Evolutionary conservation across 1,139 yeast genomes (phyloP), one percentile per base, ranked within the genome.

Genomic region (Debaryomyces subglobosus): DNA sequence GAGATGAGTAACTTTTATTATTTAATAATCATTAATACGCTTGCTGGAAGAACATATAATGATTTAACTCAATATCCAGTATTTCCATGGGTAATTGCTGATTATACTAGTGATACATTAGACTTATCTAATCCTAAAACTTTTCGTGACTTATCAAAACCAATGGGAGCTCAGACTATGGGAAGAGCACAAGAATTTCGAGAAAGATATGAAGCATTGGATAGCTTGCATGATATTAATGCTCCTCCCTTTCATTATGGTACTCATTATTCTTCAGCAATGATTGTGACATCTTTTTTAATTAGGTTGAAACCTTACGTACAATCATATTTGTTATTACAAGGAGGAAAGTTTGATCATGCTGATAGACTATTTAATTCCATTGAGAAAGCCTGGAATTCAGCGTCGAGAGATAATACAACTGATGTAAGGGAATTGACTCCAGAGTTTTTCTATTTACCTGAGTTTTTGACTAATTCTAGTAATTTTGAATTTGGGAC

Each of bases 1-100:
- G 84, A 84, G 54, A 78, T 89, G 62, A 87, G 96, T 0, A 89
- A 89, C 61, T 89, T 89, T 56, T 86, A 85, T 60, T 89, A 89
- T 58, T 68, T 89, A 56, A 86, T 89, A 83, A 77, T 86, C 18
- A 71, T 89, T 23, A 89, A 89, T 60, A 88, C 95, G 0, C 65
- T 89, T 47, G 95, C 96, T 0, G 97, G 97, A 0, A 71, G 96
- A 55, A 89, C 96, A 0, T 88, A 85, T 63, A 89, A 89, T 64
- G 96, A 89, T 62, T 67, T 89, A 48, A 89, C 96, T 0, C 97
- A 89, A 56, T 89, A 89, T 60, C 96, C 96, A 0, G 87, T 89
- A 0, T 89, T 89, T 55, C 97, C 97, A 0, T 89, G 96, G 96
- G 89, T 89, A 0, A 77, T 89, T 51, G 85, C 95, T 0, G 96